phyloP scores from a whole-genome alignment of 2,329 filamentous ascomycete genomes.

The Cladophialophora psammophila region DNA sequence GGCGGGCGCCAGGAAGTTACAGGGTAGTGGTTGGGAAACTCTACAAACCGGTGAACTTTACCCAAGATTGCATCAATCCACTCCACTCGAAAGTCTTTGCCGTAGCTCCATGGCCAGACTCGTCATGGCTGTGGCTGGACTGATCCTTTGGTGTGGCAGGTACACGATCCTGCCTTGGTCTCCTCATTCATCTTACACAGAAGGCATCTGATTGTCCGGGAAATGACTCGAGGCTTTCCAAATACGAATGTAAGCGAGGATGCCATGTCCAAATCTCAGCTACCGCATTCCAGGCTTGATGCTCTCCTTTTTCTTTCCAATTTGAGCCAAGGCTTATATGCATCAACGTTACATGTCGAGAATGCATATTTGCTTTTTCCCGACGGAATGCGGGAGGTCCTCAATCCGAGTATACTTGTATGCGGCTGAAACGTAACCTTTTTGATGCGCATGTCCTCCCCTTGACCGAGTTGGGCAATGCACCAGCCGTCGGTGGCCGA shows the following conservation, averaged over 20 bases:
- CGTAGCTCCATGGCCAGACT: not conserved
- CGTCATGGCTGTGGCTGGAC: not conserved
- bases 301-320: not conserved
- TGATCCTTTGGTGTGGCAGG: not conserved
- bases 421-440: not conserved
- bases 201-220: no score
- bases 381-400: not conserved
- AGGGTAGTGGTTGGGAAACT: no score
- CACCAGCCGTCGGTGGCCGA: not conserved
- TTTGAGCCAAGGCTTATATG: not conserved
- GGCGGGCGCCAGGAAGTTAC: no score
- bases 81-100: no score
- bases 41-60: no score
- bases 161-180: not conserved
- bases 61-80: no score
- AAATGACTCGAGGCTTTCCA: no score
- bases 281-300: not conserved
- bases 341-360: not conserved
- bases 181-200: no score
- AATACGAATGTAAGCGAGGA: no score
- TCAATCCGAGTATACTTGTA: not conserved
- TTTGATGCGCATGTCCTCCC: not conserved
- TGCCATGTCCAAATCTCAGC: not conserved
- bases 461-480: not conserved
- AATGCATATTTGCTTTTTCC: not conserved